phyloP scores from a whole-genome alignment of 108 stramenopile species.

The Chaetoceros tenuissimus region DNA sequence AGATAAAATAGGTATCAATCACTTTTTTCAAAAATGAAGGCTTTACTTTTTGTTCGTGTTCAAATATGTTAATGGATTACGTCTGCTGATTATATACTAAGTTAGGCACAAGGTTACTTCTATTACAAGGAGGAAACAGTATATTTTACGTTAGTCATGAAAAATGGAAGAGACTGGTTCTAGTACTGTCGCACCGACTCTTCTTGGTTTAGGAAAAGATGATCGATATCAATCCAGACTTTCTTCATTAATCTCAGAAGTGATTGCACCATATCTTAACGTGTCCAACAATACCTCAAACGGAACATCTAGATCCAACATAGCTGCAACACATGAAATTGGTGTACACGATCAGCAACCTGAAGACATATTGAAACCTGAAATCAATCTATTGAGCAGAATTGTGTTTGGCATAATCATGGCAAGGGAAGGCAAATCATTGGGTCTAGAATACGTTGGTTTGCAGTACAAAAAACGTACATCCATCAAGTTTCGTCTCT shows the following conservation, averaged over 20 bases:
- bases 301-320: neutral
- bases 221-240: neutral
- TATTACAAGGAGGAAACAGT: no score
- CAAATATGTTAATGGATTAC: no score
- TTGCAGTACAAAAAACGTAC: neutral
- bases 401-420: neutral
- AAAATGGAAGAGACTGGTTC: no score
- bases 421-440: neutral
- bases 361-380: neutral
- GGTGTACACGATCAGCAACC: neutral
- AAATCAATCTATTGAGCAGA: neutral
- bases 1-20: no score
- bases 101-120: no score
- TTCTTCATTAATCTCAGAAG: neutral
- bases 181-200: neutral
- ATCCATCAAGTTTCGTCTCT: neutral
- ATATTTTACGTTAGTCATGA: no score
- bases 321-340: neutral
- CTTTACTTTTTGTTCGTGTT: no score
- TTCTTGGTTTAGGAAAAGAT: neutral
- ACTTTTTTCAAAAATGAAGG: no score
- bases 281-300: neutral
- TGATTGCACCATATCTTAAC: neutral
- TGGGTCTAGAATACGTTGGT: neutral
- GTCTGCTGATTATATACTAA: no score